A percentile compares a stretch with the other conserved stretches of the same genome.
These are phyloP conservation scores for Penicillium sumatraense DNA, from an alignment of 2,329 filamentous ascomycete genomes.

Conservation along the genomic window DNA sequence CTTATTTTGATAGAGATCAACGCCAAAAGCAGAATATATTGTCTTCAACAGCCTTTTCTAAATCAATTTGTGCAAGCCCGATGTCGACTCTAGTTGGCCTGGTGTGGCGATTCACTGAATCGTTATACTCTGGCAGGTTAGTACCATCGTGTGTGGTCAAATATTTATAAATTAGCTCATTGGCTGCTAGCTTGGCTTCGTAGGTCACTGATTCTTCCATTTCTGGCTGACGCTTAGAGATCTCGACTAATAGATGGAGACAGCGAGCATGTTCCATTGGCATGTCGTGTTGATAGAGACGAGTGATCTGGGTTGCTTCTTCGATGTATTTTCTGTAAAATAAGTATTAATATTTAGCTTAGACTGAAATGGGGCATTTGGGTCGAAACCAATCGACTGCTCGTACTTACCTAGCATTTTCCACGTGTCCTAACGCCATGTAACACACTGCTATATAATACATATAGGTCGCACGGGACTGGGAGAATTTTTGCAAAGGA, in stretches of 20 bases:
- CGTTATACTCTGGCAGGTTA: too few relatives aligned
- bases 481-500: neutral
- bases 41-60: neutral
- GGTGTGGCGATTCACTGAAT: too few relatives aligned
- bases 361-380: neutral
- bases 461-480: neutral
- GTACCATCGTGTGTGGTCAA: neutral
- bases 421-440: neutral
- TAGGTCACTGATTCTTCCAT: neutral
- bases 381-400: too few relatives aligned
- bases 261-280: neutral
- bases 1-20: too few relatives aligned
- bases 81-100: neutral
- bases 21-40: neutral
- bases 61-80: neutral
- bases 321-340: neutral
- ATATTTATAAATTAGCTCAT: neutral
- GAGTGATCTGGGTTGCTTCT: neutral
- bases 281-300: neutral
- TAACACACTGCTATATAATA: neutral
- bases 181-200: neutral
- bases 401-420: neutral
- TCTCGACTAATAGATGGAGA: neutral
- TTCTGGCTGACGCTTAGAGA: neutral
- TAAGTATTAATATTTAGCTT: neutral